A percentile compares a stretch with the other conserved stretches of the same genome.
These are phyloP conservation scores for Tephrocybe sp. DNA, from an alignment of 768 basidiomycete species.

Conservation along the genomic window DNA sequence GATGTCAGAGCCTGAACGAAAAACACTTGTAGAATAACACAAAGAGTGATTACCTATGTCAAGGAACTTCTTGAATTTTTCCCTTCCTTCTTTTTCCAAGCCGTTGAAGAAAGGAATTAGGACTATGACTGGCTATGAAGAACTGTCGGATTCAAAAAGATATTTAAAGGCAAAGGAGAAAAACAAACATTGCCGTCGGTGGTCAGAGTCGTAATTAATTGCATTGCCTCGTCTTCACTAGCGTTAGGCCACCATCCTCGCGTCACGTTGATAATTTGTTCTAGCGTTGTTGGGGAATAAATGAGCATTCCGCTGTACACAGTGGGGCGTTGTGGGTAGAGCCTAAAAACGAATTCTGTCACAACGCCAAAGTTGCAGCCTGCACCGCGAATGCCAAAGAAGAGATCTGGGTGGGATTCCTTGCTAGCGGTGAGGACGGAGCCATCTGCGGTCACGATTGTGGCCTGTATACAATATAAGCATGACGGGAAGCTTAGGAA, in stretches of 20 bases:
- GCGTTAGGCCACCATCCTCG: constrained; percentile 36
- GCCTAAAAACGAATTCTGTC: constrained; percentile 45
- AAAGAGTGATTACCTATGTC: constrained; percentile 38
- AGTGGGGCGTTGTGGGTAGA: constrained; percentile 46
- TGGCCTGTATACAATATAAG: background rate
- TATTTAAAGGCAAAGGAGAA: too few relatives aligned
- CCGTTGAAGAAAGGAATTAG: constrained; percentile 48
- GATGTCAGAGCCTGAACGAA: too few relatives aligned
- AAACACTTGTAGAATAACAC: background rate
- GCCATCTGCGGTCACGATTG: background rate
- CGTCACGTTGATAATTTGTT: constrained; percentile 27
- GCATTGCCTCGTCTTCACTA: constrained; percentile 37
- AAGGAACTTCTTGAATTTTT: constrained; percentile 41
- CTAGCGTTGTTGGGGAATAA: constrained; percentile 27
- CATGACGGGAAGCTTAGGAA: background rate
- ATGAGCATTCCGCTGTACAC: constrained; percentile 43
- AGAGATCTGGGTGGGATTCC: constrained; percentile 41
- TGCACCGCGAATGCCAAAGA: constrained; percentile 53
- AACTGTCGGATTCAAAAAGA: background rate
- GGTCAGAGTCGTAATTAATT: constrained; percentile 30
- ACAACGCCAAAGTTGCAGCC: constrained; percentile 55
- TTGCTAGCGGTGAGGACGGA: constrained; percentile 23
- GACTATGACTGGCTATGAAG: constrained; percentile 36
- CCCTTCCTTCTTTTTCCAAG: constrained; percentile 44
- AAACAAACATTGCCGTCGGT: constrained; percentile 40